Base-by-base conservation (phyloP, 2,329 filamentous ascomycete genomes). In the Aspergillus candidus region DNA sequence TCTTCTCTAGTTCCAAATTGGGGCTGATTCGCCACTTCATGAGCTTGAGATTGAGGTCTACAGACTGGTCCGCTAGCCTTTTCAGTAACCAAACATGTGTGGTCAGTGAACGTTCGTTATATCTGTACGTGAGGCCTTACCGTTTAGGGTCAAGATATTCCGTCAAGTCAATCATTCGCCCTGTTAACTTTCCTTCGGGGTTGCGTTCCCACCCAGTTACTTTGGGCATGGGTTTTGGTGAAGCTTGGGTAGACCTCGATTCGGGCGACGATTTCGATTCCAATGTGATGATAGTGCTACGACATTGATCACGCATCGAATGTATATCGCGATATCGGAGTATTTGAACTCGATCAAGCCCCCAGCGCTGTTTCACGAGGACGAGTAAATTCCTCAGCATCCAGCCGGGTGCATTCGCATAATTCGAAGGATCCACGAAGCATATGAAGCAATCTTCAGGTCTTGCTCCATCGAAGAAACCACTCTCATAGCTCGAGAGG, bases 11-110 rank as follows among this genome's bases (percentile, higher is more conserved):
- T 61, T 97, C 79, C 33, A 98, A 77, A 40, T 83, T 83, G 0
- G 93, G 93, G 6, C 89, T 88, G 57, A 98, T 88, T 32, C 93
- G 83, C 93, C 93, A 98, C 70, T 96, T 98, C 83, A 98, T 98
- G 46, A 98, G 77, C 69, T 97, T 97, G 48, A 97, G 75, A 60
- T 98, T 98, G 46, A 98, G 76, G 60, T 98, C 93, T 8, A 97
- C 91, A 1, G 90, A 89, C 63, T 94, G 89, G 61, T 97, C 90
- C 15, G 93, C 93, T 13, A 97, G 74, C 55, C 73, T 72, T 43
- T 34, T 31, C 45, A 36, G 37, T 14, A 34, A 34, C 36, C 12
- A 35, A 33, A 40, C 15, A 45, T 30, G 48, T 39, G 27, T 37
- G 22, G 31, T 37, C 7, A 14, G 11, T 30, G 13, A 35, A 3